Base-by-base conservation (phyloP, 1,139 yeast species). In the Yamadazyma atmosphaerica region DNA sequence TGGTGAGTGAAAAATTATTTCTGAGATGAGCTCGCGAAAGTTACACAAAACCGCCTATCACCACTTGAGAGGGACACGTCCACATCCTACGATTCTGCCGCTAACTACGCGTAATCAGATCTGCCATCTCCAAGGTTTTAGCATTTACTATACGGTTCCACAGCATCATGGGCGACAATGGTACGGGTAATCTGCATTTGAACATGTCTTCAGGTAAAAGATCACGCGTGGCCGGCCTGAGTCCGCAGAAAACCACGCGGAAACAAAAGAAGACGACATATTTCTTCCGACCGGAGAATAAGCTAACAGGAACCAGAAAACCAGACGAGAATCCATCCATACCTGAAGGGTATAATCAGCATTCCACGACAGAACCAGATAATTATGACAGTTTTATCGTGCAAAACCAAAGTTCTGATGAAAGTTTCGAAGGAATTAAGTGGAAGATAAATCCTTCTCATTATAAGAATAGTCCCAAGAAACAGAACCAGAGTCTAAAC, bases 381-480 rank as follows among this genome's bases (percentile, higher is more conserved):
- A n/a, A 22, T n/a, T 43, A 44, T 19, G 42, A 37, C 14, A 33
- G 28, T 17, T 40, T 38, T 23, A 38, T 44, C 26, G 35, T 34
- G 13, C 38, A 36, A 13, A 38, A 40, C 32, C 75, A 68, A 40
- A 66, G 71, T 44, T 69, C 76, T 0, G 77, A 71, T 43, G 77
- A 72, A 43, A 68, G 74, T 42, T 69, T 68, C 44, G 77, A 71
- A 38, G 77, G 51, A 3, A 38, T 72, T 17, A 55, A 69, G 33
- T 72, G 77, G 77, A 59, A 53, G 35, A 58, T 59, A 4, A 66
- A 69, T 40, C 70, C 74, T 4, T 46, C 32, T 5, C 36, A 34
- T 19, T 25, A 17, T 50, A 17, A 42, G 41, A 15, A 33, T 26
- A 13, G 32, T 34, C 22, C 35, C 39, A 10, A 34, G 36, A 6